Conservation (phyloP, 192 early-diverging fungal species). For the Irineochytrium annulatum region DNA sequence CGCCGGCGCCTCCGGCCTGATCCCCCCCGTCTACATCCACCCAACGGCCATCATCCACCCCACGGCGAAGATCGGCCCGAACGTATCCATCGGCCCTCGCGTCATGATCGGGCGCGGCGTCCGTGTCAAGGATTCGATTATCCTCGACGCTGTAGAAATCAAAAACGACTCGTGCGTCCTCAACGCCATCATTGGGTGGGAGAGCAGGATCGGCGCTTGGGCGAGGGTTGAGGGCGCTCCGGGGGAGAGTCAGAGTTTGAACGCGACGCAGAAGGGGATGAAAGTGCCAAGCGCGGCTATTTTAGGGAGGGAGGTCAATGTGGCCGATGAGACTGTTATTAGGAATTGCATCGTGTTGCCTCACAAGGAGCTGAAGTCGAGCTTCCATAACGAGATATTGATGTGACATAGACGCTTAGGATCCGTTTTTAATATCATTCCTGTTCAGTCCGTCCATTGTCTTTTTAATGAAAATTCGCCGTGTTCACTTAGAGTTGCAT, state of each 20-base stretch:
- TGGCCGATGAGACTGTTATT: constrained; percentile 90
- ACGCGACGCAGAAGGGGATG: constrained; percentile 79
- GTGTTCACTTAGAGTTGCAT: no score
- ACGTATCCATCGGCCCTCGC: constrained; percentile 91
- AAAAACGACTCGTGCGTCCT: constrained; percentile 83
- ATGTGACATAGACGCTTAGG: constrained; percentile 63
- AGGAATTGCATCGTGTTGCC: constrained; percentile 97
- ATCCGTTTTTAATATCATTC: no score
- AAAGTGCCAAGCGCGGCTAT: constrained; percentile 91
- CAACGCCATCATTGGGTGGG: constrained; percentile 90
- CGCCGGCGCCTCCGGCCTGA: constrained; percentile 58
- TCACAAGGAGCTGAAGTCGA: constrained; percentile 89
- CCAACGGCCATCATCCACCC: constrained; percentile 91
- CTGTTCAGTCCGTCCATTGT: no score
- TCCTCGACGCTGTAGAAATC: constrained; percentile 89
- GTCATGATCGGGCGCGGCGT: constrained; percentile 84
- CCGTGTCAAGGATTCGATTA: constrained; percentile 88
- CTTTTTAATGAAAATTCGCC: no score
- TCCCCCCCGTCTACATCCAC: constrained; percentile 92
- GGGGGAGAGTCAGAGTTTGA: constrained; percentile 56
- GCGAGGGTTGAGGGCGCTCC: constrained; percentile 87
- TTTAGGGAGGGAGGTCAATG: constrained; percentile 84
- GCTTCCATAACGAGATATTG: constrained; percentile 90
- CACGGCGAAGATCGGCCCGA: constrained; percentile 90
- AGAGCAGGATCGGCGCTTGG: constrained; percentile 90